Evolutionary conservation across 441 rosid species (phyloP).

Genomic region (Euphorbia celastroides): DNA sequence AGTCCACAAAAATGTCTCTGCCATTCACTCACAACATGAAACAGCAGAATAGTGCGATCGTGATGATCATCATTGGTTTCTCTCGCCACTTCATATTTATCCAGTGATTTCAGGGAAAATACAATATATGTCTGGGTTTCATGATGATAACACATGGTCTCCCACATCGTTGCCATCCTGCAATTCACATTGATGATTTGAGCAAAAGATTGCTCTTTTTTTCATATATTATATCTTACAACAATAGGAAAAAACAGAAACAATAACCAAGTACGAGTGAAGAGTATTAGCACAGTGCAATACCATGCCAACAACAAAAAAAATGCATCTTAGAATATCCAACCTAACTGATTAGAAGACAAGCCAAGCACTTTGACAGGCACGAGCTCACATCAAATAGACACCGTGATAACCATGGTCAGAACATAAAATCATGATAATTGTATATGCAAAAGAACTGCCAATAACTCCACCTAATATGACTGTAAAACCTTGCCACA

Average conservation of each 20-base stretch:
- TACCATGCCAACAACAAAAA: neutral
- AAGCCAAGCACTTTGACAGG: too few relatives aligned
- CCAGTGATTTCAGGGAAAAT: constrained; percentile 33
- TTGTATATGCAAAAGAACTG: neutral
- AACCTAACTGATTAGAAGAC: neutral
- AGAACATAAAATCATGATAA: too few relatives aligned
- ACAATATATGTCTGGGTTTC: constrained; percentile 46
- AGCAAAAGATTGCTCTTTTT: constrained; percentile 6
- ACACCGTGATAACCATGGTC: too few relatives aligned
- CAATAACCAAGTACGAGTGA: neutral
- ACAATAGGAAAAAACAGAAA: neutral
- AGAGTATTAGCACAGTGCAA: neutral
- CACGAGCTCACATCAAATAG: too few relatives aligned
- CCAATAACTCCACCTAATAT: neutral
- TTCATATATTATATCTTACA: neutral
- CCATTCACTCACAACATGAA: constrained; percentile 68
- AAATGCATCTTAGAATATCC: neutral
- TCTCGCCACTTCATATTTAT: constrained; percentile 43
- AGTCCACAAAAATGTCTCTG: constrained; percentile 56
- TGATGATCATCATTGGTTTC: constrained; percentile 74
- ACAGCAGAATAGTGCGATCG: constrained; percentile 58
- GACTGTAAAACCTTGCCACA: neutral
- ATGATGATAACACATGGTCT: constrained; percentile 55
- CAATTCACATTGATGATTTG: constrained; percentile 17
- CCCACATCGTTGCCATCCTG: constrained; percentile 94